These are phyloP conservation scores for Neonectria faginata DNA, from an alignment of 2,329 filamentous ascomycete genomes.

Conservation along the genomic window DNA sequence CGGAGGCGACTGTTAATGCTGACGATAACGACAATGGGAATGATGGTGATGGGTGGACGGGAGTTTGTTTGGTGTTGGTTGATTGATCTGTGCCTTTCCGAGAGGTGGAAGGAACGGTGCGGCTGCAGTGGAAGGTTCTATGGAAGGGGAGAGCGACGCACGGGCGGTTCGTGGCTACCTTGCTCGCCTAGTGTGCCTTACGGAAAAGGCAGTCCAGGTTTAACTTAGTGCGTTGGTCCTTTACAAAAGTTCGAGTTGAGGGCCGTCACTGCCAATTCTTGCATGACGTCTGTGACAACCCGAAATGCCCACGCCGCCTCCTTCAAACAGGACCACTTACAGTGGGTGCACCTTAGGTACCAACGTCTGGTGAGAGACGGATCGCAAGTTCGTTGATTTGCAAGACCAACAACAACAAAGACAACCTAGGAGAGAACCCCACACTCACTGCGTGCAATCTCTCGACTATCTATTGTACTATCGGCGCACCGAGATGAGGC, in stretches of 20 bases:
- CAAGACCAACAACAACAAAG: too few species aligned
- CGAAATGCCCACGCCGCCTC: background rate
- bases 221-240: background rate
- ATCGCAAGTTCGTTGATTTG: too few species aligned
- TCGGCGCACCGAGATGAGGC: background rate
- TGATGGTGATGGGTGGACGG: background rate
- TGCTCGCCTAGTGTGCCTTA: background rate
- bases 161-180: background rate
- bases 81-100: background rate
- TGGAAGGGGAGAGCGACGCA: background rate
- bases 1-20: background rate
- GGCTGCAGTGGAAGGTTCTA: background rate
- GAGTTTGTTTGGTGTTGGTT: background rate
- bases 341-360: background rate
- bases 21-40: background rate
- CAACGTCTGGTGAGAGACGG: background rate
- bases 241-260: background rate
- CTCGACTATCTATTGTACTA: background rate
- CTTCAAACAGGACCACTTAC: background rate
- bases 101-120: background rate
- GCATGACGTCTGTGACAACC: background rate
- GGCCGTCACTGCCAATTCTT: too few species aligned
- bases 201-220: background rate
- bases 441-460: too few species aligned
- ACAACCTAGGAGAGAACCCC: too few species aligned